Evolutionary conservation across 129 eudicot genomes (phyloP).

Genomic region (Ambrosia trifida): DNA sequence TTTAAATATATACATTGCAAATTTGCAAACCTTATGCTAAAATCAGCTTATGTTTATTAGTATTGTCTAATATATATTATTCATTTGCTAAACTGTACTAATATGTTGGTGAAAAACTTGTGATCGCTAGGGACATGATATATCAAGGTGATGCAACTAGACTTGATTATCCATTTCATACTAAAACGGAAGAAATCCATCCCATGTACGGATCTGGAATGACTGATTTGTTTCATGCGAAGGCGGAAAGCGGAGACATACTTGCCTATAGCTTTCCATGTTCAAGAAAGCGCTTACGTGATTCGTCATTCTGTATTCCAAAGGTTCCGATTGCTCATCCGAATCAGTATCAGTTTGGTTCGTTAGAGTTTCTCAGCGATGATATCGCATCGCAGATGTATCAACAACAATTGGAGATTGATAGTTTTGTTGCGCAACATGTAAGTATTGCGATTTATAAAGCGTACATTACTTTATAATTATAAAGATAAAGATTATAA

Average conservation of each 20-base stretch:
- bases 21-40: no score
- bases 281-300: slow-evolving; percentile 21
- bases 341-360: neutral
- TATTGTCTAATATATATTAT: no score
- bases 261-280: neutral
- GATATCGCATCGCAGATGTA: slow-evolving; percentile 30
- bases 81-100: no score
- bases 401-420: slow-evolving; percentile 31
- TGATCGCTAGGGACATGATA: slow-evolving; percentile 4
- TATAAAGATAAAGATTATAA: no score
- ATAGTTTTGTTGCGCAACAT: slow-evolving; percentile 16
- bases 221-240: neutral
- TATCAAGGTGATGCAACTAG: neutral
- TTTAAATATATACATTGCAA: no score
- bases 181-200: neutral
- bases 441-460: neutral
- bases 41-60: no score
- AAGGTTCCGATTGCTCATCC: slow-evolving; percentile 3
- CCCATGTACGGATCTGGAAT: slow-evolving; percentile 8
- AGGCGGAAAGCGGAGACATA: slow-evolving; percentile 13
- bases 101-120: neutral
- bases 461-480: no score
- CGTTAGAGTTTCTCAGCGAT: slow-evolving; percentile 13
- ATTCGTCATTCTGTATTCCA: neutral
- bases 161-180: neutral